Evolutionary conservation across 495 filamentous ascomycete genomes (phyloP), one percentile per base, ranked within the genome.

Genomic region (Halenospora varia): DNA sequence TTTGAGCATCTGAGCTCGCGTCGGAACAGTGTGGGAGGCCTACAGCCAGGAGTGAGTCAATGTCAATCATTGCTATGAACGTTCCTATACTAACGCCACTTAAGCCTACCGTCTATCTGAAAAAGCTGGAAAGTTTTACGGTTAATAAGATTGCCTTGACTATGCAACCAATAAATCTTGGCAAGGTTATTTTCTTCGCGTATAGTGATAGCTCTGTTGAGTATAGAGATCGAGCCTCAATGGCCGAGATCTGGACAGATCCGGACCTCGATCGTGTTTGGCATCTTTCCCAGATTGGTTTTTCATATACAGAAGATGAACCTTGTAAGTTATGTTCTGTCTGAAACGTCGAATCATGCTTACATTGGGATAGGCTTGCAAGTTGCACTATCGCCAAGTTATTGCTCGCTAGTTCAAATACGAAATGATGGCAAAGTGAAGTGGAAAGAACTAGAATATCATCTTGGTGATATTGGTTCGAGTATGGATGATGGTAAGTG

Each of bases 171-270:
- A 71, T 87, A 13, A 85, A 88, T 64, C 80, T 85, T 44, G 83
- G 84, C 40, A 88, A 80, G 50, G 75, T 86, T 9, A 59, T 95
- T 2, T 86, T 83, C 45, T 72, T 95, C 51, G 77, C 77, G 10
- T 86, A 86, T 51, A 87, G 86, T 61, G 90, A 94, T 62, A 88
- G 90, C 15, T 86, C 85, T 0, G 75, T 92, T 24, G 80, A 90
- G 50, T 89, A 92, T 67, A 84, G 89, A 48, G 85, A 94, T 57
- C 80, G 88, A 10, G 73, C 76, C 52, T 88, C 83, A 2, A 83
- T 94, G 83, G 70, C 77, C 1, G 71, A 82, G 39, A 75, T 92
- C 1, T 83, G 77, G 56, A 76, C 79, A 10, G 75, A 87, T 53
- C 75, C 76, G n/a, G 83, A 86, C 64, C 56, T 79, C 10, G 80